Percentiles rank a stretch among this genome's conserved stretches.
Conservation (phyloP, 2,329 filamentous ascomycete genomes). For the Furcasterigmium sp. region DNA sequence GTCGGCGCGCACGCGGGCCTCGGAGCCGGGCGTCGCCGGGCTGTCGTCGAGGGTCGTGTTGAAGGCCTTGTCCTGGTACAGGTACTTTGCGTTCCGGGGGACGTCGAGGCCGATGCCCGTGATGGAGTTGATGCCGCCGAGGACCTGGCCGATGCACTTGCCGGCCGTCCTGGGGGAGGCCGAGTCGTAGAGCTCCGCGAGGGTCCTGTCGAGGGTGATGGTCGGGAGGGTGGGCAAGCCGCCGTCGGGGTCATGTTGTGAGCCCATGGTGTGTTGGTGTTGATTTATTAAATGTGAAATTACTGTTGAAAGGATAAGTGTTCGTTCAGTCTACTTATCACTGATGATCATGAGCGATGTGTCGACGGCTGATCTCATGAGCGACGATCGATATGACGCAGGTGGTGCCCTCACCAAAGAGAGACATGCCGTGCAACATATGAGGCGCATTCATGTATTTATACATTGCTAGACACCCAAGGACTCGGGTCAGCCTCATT, state of each 20-base stretch:
- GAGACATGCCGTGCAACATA: too few species aligned
- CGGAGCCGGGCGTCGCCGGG: neutral
- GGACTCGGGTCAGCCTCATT: too few species aligned
- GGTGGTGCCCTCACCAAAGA: too few species aligned
- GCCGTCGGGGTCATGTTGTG: neutral
- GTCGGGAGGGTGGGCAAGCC: slow-evolving; percentile 17
- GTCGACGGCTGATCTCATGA: too few species aligned
- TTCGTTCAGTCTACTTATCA: too few species aligned
- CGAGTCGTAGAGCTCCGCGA: slow-evolving; percentile 25
- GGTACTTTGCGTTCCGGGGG: slow-evolving; percentile 27
- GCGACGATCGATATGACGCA: too few species aligned
- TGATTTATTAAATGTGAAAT: too few species aligned
- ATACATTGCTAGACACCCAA: too few species aligned
- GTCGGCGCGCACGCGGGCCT: slow-evolving; percentile 11
- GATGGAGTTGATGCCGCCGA: slow-evolving; percentile 20
- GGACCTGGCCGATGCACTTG: slow-evolving; percentile 22
- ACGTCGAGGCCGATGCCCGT: slow-evolving; percentile 19
- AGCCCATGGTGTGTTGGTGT: neutral
- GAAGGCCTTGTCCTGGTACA: slow-evolving; percentile 28
- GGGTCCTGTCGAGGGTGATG: slow-evolving; percentile 26
- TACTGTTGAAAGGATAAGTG: too few species aligned
- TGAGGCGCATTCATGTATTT: too few species aligned
- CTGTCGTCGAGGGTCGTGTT: slow-evolving; percentile 15
- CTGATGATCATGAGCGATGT: too few species aligned
- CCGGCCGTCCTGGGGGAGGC: slow-evolving; percentile 14